Percentiles rank a stretch among this genome's conserved stretches.
phyloP scores from a whole-genome alignment of 805 yeast genomes.

The Metschnikowia anglica region DNA sequence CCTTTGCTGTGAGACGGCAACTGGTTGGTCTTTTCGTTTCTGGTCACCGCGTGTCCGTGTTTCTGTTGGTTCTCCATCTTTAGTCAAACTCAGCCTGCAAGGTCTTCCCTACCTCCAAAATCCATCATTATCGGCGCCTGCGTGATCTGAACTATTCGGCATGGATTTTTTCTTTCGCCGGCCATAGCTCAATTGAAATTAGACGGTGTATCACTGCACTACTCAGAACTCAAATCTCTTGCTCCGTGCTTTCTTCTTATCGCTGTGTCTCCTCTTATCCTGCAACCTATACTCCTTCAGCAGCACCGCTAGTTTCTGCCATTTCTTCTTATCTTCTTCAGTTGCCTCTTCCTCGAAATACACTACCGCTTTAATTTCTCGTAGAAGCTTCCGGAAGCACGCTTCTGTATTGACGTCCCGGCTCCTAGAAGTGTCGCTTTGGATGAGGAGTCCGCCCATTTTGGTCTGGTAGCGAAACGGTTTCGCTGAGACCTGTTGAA shows the following conservation, averaged over 20 bases:
- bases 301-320: slow-evolving; percentile 44
- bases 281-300: slow-evolving; percentile 33
- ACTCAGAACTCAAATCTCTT: slow-evolving; percentile 32
- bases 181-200: no score
- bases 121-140: no score
- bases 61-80: no score
- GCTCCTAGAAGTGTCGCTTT: slow-evolving; percentile 58
- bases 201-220: no score
- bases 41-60: no score
- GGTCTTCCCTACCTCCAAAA: no score
- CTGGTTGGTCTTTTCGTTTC: no score
- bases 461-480: slow-evolving; percentile 56
- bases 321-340: slow-evolving; percentile 47
- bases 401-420: slow-evolving; percentile 55
- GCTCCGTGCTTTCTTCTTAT: slow-evolving; percentile 38
- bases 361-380: slow-evolving; percentile 49
- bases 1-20: no score
- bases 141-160: no score
- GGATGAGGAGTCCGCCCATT: slow-evolving; percentile 54
- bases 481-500: slow-evolving; percentile 38
- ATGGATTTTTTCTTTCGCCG: no score
- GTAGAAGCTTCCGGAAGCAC: slow-evolving; percentile 60
- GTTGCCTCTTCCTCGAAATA: slow-evolving; percentile 49
- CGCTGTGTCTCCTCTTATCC: slow-evolving; percentile 38
- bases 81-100: no score